Percentiles rank a stretch among this genome's conserved stretches.
Evolutionary conservation across 2,329 filamentous ascomycete species (phyloP).

Genomic region (Meredithiella fracta): DNA sequence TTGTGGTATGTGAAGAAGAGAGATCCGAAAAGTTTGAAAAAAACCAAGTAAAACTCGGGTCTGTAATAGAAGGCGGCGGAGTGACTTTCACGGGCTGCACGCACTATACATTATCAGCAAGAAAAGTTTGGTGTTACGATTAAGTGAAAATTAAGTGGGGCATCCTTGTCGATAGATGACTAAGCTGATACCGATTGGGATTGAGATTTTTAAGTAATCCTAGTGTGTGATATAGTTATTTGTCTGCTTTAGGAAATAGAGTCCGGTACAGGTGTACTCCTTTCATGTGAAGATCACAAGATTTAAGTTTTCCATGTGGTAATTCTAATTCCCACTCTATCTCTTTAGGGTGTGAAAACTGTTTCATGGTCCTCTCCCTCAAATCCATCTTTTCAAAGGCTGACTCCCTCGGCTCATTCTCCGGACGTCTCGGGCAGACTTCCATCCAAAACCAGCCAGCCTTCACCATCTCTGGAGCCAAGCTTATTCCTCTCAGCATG

Average conservation of each 20-base stretch:
- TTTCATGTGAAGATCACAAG: too few species aligned
- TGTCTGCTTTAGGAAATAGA: too few species aligned
- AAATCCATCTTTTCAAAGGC: too few species aligned
- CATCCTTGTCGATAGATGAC: conserved; percentile 12
- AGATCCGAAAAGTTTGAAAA: background rate
- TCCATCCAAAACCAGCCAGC: background rate
- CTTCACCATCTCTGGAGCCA: background rate
- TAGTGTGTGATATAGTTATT: background rate
- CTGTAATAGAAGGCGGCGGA: background rate
- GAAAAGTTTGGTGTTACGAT: conserved; percentile 12
- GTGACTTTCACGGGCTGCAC: background rate
- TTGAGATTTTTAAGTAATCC: background rate
- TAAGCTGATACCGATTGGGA: conserved; percentile 5
- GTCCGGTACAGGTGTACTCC: too few species aligned
- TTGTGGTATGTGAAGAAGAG: background rate
- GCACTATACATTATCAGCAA: background rate
- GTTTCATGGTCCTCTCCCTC: too few species aligned
- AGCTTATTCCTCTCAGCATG: background rate
- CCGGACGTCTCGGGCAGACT: too few species aligned
- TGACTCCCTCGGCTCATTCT: too few species aligned
- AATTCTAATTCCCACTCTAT: background rate
- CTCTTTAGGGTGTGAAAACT: background rate
- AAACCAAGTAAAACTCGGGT: background rate
- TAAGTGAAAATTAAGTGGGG: conserved; percentile 13
- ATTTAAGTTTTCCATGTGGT: too few species aligned